These are phyloP conservation scores for Aureobasidium sp. DNA, from an alignment of 2,329 filamentous ascomycete species.

Conservation along the genomic window DNA sequence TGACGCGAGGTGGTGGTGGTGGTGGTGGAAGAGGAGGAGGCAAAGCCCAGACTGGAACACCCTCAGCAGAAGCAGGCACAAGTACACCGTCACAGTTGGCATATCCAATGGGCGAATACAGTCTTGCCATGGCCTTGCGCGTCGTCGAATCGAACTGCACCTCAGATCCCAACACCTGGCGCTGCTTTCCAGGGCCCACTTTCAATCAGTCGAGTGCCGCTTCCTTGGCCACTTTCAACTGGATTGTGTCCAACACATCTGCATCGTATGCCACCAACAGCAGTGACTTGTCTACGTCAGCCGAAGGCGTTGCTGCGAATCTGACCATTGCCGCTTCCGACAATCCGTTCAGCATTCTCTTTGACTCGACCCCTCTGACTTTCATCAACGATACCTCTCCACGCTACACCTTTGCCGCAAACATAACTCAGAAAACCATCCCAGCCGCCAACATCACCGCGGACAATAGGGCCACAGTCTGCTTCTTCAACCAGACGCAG, in stretches of 20 bases:
- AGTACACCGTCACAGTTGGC: slow-evolving; percentile 18
- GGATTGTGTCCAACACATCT: slow-evolving; percentile 45
- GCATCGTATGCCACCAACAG: slow-evolving; percentile 34
- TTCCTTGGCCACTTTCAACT: slow-evolving; percentile 46
- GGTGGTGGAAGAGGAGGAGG: not conserved
- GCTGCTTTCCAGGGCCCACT: slow-evolving; percentile 49
- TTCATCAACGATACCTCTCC: slow-evolving; percentile 43
- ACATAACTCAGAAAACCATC: slow-evolving; percentile 44
- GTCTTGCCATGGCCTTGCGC: slow-evolving; percentile 50
- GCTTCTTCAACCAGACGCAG: slow-evolving; percentile 49
- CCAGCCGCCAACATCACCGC: slow-evolving; percentile 37
- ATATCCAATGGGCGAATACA: slow-evolving; percentile 57
- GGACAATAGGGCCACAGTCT: slow-evolving; percentile 42
- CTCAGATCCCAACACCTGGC: slow-evolving; percentile 49
- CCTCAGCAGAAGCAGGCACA: slow-evolving; percentile 11
- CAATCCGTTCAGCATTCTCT: slow-evolving; percentile 49
- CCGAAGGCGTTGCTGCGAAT: slow-evolving; percentile 28
- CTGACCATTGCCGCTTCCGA: slow-evolving; percentile 40
- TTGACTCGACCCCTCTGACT: slow-evolving; percentile 43
- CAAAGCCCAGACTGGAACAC: slow-evolving; percentile 3
- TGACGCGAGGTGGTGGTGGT: slow-evolving; percentile 12
- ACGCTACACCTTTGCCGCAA: slow-evolving; percentile 49
- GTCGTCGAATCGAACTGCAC: slow-evolving; percentile 49
- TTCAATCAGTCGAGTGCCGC: slow-evolving; percentile 37
- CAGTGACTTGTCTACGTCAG: slow-evolving; percentile 51